phyloP scores from a whole-genome alignment of 2,329 filamentous ascomycete genomes.

The Trichoderma endophyticum region DNA sequence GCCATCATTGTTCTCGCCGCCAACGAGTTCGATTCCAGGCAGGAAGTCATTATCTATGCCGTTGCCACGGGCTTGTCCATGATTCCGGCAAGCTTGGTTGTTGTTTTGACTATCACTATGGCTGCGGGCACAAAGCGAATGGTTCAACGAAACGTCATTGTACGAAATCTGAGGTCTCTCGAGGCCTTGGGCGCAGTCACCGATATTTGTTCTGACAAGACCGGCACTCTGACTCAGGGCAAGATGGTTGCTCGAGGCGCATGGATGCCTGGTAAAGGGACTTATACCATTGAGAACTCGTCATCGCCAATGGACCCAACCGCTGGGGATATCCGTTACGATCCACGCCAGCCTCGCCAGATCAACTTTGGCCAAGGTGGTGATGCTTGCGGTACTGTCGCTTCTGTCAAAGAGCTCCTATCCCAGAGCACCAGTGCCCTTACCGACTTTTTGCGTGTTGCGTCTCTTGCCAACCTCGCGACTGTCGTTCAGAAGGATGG shows the following conservation, averaged over 20 bases:
- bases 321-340: background rate
- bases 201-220: background rate
- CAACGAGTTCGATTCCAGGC: background rate
- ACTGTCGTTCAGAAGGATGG: conserved; percentile 51
- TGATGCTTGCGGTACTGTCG: conserved; percentile 28
- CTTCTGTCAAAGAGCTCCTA: conserved; percentile 23
- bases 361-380: conserved; percentile 22
- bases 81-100: background rate
- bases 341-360: background rate
- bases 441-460: background rate
- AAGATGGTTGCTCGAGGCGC: background rate
- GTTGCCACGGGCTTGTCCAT: background rate
- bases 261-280: background rate
- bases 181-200: background rate
- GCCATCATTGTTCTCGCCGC: background rate
- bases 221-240: background rate
- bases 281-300: background rate
- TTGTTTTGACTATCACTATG: background rate
- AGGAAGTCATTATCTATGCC: background rate
- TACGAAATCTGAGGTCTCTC: background rate
- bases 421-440: background rate
- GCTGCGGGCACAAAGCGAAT: background rate
- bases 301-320: background rate
- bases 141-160: background rate
- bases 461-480: background rate